Evolutionary conservation across 148 eudicot genomes (phyloP).

Genomic region (Chenopodium berlandieri): DNA sequence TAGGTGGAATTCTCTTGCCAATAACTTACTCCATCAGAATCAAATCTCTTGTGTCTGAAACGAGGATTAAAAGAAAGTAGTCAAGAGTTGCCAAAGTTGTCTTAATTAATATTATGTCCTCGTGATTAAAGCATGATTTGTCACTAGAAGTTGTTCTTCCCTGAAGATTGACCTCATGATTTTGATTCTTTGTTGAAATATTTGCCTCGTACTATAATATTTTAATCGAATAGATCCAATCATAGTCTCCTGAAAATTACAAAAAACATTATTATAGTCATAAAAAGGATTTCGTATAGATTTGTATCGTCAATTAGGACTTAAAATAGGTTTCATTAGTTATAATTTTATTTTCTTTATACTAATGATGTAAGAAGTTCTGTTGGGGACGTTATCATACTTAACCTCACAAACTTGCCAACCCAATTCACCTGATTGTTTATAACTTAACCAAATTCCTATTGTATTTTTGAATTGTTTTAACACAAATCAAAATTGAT

Average conservation of each 20-base stretch:
- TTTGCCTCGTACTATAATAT: not conserved
- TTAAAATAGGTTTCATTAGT: too few relatives aligned
- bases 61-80: not conserved
- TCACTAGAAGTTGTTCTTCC: not conserved
- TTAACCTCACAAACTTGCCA: not conserved
- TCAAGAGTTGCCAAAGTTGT: slow-evolving; percentile 1
- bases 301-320: too few relatives aligned
- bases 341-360: too few relatives aligned
- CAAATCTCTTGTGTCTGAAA: not conserved
- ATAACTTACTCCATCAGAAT: not conserved
- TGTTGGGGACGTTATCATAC: not conserved
- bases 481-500: too few relatives aligned
- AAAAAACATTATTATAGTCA: not conserved
- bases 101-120: not conserved
- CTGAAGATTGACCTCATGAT: not conserved
- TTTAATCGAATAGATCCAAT: too few relatives aligned
- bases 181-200: not conserved
- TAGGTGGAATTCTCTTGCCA: not conserved
- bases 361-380: not conserved
- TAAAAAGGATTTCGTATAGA: not conserved
- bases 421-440: too few relatives aligned
- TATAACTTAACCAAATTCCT: too few relatives aligned
- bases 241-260: not conserved
- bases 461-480: too few relatives aligned
- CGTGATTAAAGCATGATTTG: not conserved